phyloP scores from a whole-genome alignment of 495 filamentous ascomycete species.

The Penicillium samsonianum region DNA sequence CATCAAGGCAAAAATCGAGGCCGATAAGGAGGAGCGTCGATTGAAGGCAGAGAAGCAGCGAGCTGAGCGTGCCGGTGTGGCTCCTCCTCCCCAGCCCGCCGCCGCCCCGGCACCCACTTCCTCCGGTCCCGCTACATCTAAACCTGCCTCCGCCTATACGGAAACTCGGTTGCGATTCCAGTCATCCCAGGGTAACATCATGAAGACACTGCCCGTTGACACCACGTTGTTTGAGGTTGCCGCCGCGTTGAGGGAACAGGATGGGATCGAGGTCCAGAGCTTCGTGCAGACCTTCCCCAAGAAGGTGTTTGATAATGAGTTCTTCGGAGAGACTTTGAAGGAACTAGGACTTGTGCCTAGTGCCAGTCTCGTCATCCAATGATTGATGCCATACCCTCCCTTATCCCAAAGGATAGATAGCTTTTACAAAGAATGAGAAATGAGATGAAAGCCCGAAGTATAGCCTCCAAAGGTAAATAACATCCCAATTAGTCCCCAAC shows the following conservation, averaged over 20 bases:
- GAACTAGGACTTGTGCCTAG: slow-evolving; percentile 90
- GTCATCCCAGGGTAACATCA: slow-evolving; percentile 67
- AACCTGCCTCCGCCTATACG: slow-evolving; percentile 65
- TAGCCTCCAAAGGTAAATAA: background rate
- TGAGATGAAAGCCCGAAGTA: background rate
- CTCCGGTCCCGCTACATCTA: slow-evolving; percentile 50
- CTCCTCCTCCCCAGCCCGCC: slow-evolving; percentile 49
- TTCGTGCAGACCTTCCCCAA: slow-evolving; percentile 86
- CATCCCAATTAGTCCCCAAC: background rate
- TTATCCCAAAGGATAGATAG: slow-evolving; percentile 3
- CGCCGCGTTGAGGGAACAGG: slow-evolving; percentile 65
- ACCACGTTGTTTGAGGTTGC: slow-evolving; percentile 95
- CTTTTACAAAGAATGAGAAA: slow-evolving; percentile 17
- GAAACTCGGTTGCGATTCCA: slow-evolving; percentile 84
- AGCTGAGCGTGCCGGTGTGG: slow-evolving; percentile 75
- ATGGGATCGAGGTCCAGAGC: slow-evolving; percentile 62
- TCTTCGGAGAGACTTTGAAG: slow-evolving; percentile 88
- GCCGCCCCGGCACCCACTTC: slow-evolving; percentile 39
- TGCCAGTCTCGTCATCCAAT: slow-evolving; percentile 77
- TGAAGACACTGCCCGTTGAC: slow-evolving; percentile 79
- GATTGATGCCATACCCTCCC: slow-evolving; percentile 11
- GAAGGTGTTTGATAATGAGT: slow-evolving; percentile 76
- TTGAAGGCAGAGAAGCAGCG: slow-evolving; percentile 81
- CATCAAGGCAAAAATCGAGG: slow-evolving; percentile 88
- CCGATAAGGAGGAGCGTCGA: slow-evolving; percentile 82